phyloP scores from a whole-genome alignment of 371 early-diverging fungal species.

The Mucor sp. region DNA sequence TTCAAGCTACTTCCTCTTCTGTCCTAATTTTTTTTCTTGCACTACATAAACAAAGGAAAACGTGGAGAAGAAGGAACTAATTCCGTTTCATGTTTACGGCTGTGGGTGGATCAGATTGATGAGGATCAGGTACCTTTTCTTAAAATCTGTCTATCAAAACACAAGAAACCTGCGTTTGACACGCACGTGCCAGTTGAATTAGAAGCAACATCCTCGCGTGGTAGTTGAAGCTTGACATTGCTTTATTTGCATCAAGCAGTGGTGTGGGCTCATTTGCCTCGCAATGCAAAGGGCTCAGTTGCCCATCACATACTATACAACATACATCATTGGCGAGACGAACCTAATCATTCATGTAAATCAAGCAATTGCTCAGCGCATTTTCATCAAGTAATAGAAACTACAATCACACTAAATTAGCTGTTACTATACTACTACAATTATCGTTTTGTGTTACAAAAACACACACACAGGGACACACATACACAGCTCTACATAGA shows the following conservation, averaged over 20 bases:
- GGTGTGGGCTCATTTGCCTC: too few species aligned
- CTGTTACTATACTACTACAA: not conserved
- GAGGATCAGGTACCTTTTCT: slow-evolving; percentile 8
- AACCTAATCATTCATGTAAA: not conserved
- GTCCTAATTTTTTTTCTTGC: not conserved
- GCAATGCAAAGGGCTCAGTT: not conserved
- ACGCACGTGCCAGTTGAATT: slow-evolving; percentile 11
- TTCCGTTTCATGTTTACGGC: slow-evolving; percentile 1
- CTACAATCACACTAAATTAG: not conserved
- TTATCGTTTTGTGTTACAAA: not conserved
- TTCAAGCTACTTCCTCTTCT: too few species aligned
- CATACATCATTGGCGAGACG: not conserved
- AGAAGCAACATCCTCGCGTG: slow-evolving; percentile 9
- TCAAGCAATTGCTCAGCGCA: not conserved
- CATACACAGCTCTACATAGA: not conserved
- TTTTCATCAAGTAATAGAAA: not conserved
- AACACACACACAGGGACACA: not conserved
- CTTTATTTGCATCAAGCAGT: not conserved
- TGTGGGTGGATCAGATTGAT: slow-evolving; percentile 1
- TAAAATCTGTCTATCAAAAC: not conserved
- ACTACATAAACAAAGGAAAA: not conserved
- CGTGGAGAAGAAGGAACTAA: not conserved
- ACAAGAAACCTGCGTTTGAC: slow-evolving; percentile 5
- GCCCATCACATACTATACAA: not conserved
- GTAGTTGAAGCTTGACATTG: not conserved